A percentile compares a stretch with the other conserved stretches of the same genome.
These are phyloP conservation scores for Exophiala sp. DNA, from an alignment of 2,329 filamentous ascomycete genomes.

Conservation along the genomic window DNA sequence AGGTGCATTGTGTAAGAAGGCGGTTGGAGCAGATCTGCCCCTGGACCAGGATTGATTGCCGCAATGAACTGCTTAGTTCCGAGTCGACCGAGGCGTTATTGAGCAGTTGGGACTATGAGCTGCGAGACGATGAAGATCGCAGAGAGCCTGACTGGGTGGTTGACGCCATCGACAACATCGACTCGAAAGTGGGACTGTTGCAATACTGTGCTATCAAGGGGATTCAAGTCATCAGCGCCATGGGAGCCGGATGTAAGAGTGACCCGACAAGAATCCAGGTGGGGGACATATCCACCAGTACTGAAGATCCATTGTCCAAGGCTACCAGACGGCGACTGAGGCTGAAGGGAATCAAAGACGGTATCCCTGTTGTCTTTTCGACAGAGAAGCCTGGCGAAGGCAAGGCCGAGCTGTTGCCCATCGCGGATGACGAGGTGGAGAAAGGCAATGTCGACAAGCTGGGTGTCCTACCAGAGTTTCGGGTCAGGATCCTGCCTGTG, in stretches of 20 bases:
- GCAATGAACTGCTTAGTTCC: constrained; percentile 74
- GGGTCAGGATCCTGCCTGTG: constrained; percentile 89
- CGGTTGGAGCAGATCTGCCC: constrained; percentile 80
- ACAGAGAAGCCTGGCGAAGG: constrained; percentile 84
- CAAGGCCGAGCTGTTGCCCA: constrained; percentile 80
- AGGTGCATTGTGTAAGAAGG: constrained; percentile 76
- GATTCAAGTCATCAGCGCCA: constrained; percentile 81
- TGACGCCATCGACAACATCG: constrained; percentile 97
- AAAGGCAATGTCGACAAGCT: constrained; percentile 84
- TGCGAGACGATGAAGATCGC: constrained; percentile 44
- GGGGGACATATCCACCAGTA: constrained; percentile 81
- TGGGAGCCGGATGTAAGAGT: constrained; percentile 95
- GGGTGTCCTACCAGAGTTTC: constrained; percentile 83
- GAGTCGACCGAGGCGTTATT: constrained; percentile 61
- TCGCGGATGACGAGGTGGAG: constrained; percentile 78
- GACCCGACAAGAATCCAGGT: constrained; percentile 77
- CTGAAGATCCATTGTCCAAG: constrained; percentile 81
- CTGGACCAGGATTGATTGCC: constrained; percentile 84
- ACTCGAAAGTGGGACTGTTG: constrained; percentile 86
- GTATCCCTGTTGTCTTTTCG: constrained; percentile 88
- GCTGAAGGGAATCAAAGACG: constrained; percentile 66
- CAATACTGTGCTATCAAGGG: constrained; percentile 76
- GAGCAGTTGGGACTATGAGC: constrained; percentile 53
- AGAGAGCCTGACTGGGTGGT: constrained; percentile 75
- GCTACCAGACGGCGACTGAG: constrained; percentile 76